Evolutionary conservation across 108 stramenopile species (phyloP), one percentile per base, ranked within the genome.

Genomic region (Nannochloropsis gaditana): DNA sequence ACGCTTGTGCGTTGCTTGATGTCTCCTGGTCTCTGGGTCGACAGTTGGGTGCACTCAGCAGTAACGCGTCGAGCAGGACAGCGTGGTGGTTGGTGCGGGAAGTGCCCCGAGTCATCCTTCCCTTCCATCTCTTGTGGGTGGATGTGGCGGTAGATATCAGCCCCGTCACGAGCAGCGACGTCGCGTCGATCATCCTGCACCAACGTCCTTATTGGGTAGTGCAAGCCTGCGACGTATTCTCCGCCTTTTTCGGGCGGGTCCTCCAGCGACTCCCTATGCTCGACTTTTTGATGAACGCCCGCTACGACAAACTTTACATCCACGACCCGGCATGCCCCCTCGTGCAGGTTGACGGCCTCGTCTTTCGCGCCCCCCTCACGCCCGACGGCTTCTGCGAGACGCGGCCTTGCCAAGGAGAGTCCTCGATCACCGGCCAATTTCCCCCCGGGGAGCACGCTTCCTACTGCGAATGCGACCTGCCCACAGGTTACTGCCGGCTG

Each of bases 281-380:
- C 8, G 59, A 73, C n/a, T 73, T 73, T 73, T 73, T 73, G 59
- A 73, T 73, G 19, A 73, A 73, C n/a, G 59, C 59, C 59, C 59
- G 59, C 59, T 73, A 73, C n/a, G 59, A 73, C n/a, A 15, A n/a
- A n/a, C 59, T 73, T 6, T 73, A 73, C n/a, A 73, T 73, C 2
- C 59, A 15, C 59, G 59, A 73, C 59, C 19, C 59, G 15, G 59
- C 59, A 5, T 73, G 59, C 8, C 59, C 59, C 59, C 59, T 73
- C 6, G n/a, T n/a, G 3, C 59, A 73, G n/a, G 59, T 73, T 0
- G 59, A 73, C 3, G 59, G 59, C 59, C 59, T 73, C 59, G 8
- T 73, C 8, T 73, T 3, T 6, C 59, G 59, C n/a, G 59, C 59
- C 59, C 59, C 59, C 59, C 59, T 73, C 5, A 73, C 59, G 19